phyloP scores from a whole-genome alignment of 495 filamentous ascomycete genomes.

The Bryoglossum gracile region DNA sequence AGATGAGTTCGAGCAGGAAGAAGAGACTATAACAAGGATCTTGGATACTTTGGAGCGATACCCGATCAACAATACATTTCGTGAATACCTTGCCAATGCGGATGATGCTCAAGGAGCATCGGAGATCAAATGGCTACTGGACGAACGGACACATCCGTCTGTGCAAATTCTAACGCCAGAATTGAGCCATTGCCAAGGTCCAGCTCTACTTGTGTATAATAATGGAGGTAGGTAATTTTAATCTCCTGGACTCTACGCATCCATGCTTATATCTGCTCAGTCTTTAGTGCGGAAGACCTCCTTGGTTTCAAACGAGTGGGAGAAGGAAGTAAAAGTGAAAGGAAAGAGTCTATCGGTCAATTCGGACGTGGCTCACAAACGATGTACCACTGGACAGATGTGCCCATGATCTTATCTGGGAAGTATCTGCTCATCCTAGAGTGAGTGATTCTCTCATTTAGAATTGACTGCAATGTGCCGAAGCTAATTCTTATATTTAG shows the following conservation, averaged over 20 bases:
- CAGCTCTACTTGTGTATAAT: constrained; percentile 34
- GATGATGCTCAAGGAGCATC: constrained; percentile 32
- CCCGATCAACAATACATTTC: constrained; percentile 31
- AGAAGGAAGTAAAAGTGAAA: constrained; percentile 31
- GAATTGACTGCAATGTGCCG: too few species aligned
- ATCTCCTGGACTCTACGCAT: not conserved
- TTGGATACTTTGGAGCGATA: constrained; percentile 35
- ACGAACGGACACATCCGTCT: constrained; percentile 18
- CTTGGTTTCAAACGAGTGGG: constrained; percentile 34
- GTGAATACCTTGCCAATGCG: constrained; percentile 39
- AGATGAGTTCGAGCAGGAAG: constrained; percentile 35
- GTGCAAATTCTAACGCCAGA: constrained; percentile 22
- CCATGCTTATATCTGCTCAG: constrained; percentile 12
- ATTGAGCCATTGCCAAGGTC: constrained; percentile 29
- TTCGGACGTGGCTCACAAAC: constrained; percentile 38
- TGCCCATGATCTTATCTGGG: constrained; percentile 35
- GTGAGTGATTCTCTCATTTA: too few species aligned
- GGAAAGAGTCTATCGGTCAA: constrained; percentile 31
- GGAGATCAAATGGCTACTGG: constrained; percentile 32
- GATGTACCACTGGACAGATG: constrained; percentile 41
- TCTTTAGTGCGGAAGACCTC: constrained; percentile 33
- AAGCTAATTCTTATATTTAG: too few species aligned
- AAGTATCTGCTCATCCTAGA: constrained; percentile 34
- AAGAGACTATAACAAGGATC: constrained; percentile 30
- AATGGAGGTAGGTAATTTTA: constrained; percentile 23